These are phyloP conservation scores for Cercospora zeae-maydis DNA, from an alignment of 2,329 filamentous ascomycete genomes.

Conservation along the genomic window DNA sequence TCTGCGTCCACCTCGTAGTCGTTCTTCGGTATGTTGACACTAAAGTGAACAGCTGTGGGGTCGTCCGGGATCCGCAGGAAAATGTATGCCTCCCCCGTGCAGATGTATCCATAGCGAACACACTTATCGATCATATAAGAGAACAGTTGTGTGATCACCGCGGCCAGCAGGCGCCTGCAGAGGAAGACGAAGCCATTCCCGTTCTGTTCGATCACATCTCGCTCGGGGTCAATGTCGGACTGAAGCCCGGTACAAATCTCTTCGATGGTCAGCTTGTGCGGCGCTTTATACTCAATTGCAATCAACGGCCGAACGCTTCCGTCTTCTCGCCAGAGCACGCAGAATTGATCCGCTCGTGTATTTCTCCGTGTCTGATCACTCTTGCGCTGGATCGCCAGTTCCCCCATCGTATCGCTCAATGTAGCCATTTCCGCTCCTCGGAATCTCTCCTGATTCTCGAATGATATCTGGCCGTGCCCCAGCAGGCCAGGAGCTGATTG, in stretches of 20 bases:
- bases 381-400: not conserved
- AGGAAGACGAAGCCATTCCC: conserved; percentile 5
- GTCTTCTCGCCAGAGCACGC: not conserved
- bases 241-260: not conserved
- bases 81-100: conserved; percentile 10
- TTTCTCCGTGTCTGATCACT: not conserved
- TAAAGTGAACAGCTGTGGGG: not conserved
- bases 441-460: not conserved
- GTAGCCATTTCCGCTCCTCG: not conserved
- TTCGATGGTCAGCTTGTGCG: not conserved
- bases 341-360: not conserved
- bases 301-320: not conserved
- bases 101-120: conserved; percentile 14
- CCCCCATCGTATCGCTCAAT: not conserved
- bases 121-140: conserved; percentile 17
- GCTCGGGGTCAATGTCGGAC: not conserved
- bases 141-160: conserved; percentile 15
- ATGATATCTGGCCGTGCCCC: not conserved
- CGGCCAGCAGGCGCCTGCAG: conserved; percentile 12
- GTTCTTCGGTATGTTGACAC: not conserved
- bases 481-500: not conserved
- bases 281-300: not conserved
- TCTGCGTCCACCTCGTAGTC: conserved; percentile 1
- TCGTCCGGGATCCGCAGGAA: conserved; percentile 12
- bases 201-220: conserved; percentile 12